Evolutionary conservation across 106 monocot species (phyloP), one percentile per base, ranked within the genome.

Genomic region (Ottelia alismoides): DNA sequence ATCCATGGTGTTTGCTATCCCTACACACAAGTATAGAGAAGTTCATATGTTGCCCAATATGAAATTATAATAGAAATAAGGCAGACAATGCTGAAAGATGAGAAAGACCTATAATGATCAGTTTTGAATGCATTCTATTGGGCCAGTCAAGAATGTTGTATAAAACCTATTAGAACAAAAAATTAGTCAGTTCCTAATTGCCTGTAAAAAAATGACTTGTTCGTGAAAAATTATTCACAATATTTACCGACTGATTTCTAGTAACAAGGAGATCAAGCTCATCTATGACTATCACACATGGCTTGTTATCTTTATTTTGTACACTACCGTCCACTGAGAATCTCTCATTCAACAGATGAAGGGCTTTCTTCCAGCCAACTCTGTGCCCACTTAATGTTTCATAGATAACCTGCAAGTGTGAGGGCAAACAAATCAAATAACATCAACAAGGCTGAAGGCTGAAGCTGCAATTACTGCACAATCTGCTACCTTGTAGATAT

Each of bases 121-220:
- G 72, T 22, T 82, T 90, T 30, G 96, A 82, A 26, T 82, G 57
- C 50, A 74, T 76, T 68, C 70, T 89, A 22, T 79, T 98, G 7
- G 96, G 96, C 96, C 96, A 98, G 52, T 98, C 85, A 79, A 98
- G 78, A 76, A 98, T 74, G 45, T 98, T 89, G 49, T 98, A 98
- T 21, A 98, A 56, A 44, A 98, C 94, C 94, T 96, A 43, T 16
- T n/a, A 43, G 40, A 43, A 43, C 40, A 43, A 7, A 43, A 43
- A 7, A 43, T 16, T 7, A 43, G 6, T 16, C 6, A 7, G 16
- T 7, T 43, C 40, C 40, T n/a, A n/a, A 43, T 43, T 6, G 16
- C 40, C 6, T 16, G 16, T 7, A 7, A 43, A 7, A 16, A 43
- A 43, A 43, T 7, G 16, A 43, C 40, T 16, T 7, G 16, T 7